phyloP scores from a whole-genome alignment of 2,329 filamentous ascomycete species.

The Aspergillus ochraceoroseus region DNA sequence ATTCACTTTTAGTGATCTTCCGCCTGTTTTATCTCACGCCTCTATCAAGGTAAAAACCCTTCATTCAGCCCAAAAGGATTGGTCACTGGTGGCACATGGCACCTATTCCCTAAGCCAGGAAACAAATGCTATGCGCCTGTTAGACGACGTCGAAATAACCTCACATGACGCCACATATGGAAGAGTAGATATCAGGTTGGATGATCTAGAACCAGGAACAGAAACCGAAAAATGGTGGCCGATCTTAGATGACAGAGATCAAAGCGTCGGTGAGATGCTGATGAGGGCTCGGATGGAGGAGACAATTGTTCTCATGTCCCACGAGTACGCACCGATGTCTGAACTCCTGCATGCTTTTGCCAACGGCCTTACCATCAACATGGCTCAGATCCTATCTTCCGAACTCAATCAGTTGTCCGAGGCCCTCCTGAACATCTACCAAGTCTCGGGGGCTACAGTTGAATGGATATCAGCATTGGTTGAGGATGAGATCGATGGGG shows the following conservation, averaged over 20 bases:
- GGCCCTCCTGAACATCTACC: constrained; percentile 87
- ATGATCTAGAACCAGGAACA: constrained; percentile 69
- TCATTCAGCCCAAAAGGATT: constrained; percentile 48
- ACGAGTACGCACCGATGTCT: constrained; percentile 78
- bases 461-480: constrained; percentile 93
- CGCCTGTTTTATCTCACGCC: constrained; percentile 46
- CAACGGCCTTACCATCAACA: constrained; percentile 75
- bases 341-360: constrained; percentile 81
- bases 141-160: constrained; percentile 46
- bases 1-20: constrained; percentile 46
- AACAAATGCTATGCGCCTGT: constrained; percentile 36
- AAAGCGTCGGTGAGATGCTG: constrained; percentile 75
- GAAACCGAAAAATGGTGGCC: constrained; percentile 86
- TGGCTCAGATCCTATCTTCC: constrained; percentile 71
- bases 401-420: constrained; percentile 78
- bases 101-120: constrained; percentile 43
- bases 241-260: constrained; percentile 69
- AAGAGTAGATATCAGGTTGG: constrained; percentile 73
- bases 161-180: constrained; percentile 46
- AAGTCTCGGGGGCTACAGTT: constrained; percentile 75
- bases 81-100: constrained; percentile 46
- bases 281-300: constrained; percentile 81
- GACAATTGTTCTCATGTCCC: constrained; percentile 77
- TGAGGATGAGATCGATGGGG: constrained; percentile 94
- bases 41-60: constrained; percentile 46